phyloP scores from a whole-genome alignment of 768 basidiomycete species.

The Auriscalpium vulgare region DNA sequence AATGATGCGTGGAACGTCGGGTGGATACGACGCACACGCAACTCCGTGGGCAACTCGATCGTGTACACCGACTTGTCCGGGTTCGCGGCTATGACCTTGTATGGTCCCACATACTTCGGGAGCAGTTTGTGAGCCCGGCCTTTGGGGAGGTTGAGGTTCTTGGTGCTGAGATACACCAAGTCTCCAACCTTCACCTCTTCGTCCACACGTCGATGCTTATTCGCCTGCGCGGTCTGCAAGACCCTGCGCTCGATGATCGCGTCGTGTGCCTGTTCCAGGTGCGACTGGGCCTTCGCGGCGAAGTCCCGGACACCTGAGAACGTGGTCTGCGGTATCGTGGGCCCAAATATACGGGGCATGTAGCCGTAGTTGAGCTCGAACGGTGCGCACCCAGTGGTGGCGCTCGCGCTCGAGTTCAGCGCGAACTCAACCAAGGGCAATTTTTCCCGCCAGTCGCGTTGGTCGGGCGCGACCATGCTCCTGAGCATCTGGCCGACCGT shows the following conservation, averaged over 20 bases:
- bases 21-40: not conserved
- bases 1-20: not conserved
- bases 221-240: not conserved
- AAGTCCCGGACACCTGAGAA: not conserved
- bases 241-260: not conserved
- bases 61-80: not conserved
- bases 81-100: not conserved
- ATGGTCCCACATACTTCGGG: not conserved
- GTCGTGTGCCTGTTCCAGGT: not conserved
- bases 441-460: not conserved
- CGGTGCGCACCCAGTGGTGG: not conserved
- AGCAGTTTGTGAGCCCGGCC: not conserved
- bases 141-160: not conserved
- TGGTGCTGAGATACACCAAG: not conserved
- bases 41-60: not conserved
- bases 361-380: not conserved
- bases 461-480: not conserved
- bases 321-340: not conserved
- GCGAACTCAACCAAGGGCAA: not conserved
- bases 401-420: not conserved
- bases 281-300: not conserved
- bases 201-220: not conserved
- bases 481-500: not conserved
- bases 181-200: not conserved
- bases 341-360: not conserved